phyloP scores from a whole-genome alignment of 768 basidiomycete genomes.

The Phanerochaete sordida region DNA sequence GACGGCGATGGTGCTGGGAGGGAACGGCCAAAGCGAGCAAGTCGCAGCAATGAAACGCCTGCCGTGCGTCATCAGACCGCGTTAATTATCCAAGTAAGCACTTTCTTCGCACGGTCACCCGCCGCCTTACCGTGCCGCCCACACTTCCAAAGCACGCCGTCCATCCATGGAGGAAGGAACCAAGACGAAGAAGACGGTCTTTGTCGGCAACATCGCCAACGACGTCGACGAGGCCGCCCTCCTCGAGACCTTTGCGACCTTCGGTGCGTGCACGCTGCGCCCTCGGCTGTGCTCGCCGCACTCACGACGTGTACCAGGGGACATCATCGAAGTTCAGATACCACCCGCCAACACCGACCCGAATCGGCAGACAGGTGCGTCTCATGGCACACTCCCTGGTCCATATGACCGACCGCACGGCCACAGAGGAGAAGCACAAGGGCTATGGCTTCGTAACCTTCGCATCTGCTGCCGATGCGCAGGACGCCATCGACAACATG shows the following conservation, averaged over 20 bases:
- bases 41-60: not conserved
- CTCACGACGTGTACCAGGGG: slow-evolving; percentile 48
- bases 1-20: not conserved
- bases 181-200: slow-evolving; percentile 82
- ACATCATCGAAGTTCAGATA: slow-evolving; percentile 88
- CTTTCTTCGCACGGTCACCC: slow-evolving; percentile 4
- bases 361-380: slow-evolving; percentile 54
- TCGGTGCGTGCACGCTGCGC: slow-evolving; percentile 53
- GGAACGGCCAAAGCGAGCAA: not conserved
- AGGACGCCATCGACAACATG: slow-evolving; percentile 99
- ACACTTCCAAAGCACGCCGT: not conserved
- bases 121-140: not conserved
- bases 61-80: not conserved
- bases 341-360: slow-evolving; percentile 77
- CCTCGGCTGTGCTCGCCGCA: not conserved
- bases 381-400: slow-evolving; percentile 8
- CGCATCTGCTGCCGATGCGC: slow-evolving; percentile 74
- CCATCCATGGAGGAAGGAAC: slow-evolving; percentile 75
- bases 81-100: slow-evolving; percentile 1
- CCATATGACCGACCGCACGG: slow-evolving; percentile 10
- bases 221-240: slow-evolving; percentile 78
- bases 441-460: slow-evolving; percentile 95
- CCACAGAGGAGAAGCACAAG: slow-evolving; percentile 72
- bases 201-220: slow-evolving; percentile 79
- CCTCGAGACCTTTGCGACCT: slow-evolving; percentile 79